A percentile compares a stretch with the other conserved stretches of the same genome.
These are phyloP conservation scores for Cystofilobasidium macerans DNA, from an alignment of 768 basidiomycete species.

Conservation along the genomic window DNA sequence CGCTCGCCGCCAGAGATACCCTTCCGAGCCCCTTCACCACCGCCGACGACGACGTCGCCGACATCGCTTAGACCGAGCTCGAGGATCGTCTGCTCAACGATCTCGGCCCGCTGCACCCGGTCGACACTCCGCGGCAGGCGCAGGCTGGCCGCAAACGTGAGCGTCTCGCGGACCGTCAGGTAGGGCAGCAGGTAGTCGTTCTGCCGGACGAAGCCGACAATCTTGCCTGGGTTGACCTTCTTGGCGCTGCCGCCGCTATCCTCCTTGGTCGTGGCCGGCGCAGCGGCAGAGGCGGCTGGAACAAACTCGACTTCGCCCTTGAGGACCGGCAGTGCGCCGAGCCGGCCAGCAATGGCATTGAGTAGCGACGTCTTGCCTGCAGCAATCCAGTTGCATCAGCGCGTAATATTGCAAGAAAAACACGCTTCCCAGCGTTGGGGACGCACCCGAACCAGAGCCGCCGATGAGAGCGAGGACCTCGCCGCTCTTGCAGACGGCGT, in stretches of 20 bases:
- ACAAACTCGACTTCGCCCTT: conserved; percentile 30
- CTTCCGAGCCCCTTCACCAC: conserved; percentile 43
- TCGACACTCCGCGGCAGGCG: conserved; percentile 43
- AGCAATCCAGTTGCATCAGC: conserved; percentile 5
- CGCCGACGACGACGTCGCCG: conserved; percentile 48
- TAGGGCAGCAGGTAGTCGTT: conserved; percentile 41
- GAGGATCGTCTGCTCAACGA: conserved; percentile 43
- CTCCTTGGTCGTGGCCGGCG: conserved; percentile 22
- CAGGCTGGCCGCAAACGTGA: conserved; percentile 40
- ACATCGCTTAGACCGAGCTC: conserved; percentile 44
- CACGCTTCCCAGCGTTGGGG: no score
- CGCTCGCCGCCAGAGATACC: conserved; percentile 60
- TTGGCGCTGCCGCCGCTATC: conserved; percentile 16
- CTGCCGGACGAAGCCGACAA: conserved; percentile 42
- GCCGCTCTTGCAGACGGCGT: conserved; percentile 35
- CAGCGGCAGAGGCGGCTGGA: not conserved
- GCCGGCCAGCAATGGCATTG: conserved; percentile 36
- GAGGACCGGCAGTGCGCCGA: conserved; percentile 35
- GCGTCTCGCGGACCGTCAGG: conserved; percentile 42
- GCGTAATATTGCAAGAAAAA: not conserved
- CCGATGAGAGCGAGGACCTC: conserved; percentile 39
- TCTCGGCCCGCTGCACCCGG: conserved; percentile 32
- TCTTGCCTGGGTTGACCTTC: conserved; percentile 30
- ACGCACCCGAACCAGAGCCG: conserved; percentile 9
- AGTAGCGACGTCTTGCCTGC: conserved; percentile 40